Conservation (phyloP, 2,329 filamentous ascomycete species). For the Diaporthe nobilis region DNA sequence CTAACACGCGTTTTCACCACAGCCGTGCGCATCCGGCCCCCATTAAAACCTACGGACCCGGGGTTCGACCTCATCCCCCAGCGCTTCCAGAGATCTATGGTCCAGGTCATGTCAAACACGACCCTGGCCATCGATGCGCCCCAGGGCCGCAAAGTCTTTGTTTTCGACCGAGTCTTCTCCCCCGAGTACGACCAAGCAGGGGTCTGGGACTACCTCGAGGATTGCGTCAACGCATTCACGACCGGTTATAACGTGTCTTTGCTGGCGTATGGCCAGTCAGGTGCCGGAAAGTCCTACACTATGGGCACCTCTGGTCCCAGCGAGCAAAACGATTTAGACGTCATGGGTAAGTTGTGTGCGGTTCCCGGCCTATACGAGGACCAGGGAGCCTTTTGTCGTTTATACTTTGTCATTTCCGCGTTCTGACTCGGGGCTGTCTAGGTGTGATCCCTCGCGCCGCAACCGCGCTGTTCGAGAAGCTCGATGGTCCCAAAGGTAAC, state of each 20-base stretch:
- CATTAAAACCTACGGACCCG: conserved; percentile 85
- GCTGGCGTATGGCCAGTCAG: conserved; percentile 96
- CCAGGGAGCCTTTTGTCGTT: not conserved
- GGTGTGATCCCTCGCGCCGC: conserved; percentile 97
- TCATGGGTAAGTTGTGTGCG: conserved; percentile 79
- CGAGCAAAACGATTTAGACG: conserved; percentile 78
- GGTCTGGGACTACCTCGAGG: conserved; percentile 92
- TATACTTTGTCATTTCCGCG: not conserved
- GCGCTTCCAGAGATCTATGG: conserved; percentile 92
- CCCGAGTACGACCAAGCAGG: conserved; percentile 88
- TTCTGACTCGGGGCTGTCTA: conserved; percentile 53
- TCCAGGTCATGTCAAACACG: conserved; percentile 88
- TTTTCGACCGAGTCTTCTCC: conserved; percentile 95
- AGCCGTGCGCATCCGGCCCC: conserved; percentile 95
- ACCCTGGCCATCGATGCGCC: conserved; percentile 91
- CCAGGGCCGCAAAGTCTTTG: conserved; percentile 93
- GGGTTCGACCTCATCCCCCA: conserved; percentile 96
- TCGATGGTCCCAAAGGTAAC: conserved; percentile 70
- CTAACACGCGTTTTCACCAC: conserved; percentile 42
- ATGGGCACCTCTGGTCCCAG: conserved; percentile 94
- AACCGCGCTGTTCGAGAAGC: conserved; percentile 86
- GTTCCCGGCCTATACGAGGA: conserved; percentile 4
- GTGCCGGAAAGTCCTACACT: conserved; percentile 97
- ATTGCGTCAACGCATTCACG: conserved; percentile 90
- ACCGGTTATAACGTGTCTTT: conserved; percentile 99